A percentile compares a stretch with the other conserved stretches of the same genome.
Evolutionary conservation across 1,284 basidiomycete species (phyloP).

Genomic region (Microbotryomycetes sp.): DNA sequence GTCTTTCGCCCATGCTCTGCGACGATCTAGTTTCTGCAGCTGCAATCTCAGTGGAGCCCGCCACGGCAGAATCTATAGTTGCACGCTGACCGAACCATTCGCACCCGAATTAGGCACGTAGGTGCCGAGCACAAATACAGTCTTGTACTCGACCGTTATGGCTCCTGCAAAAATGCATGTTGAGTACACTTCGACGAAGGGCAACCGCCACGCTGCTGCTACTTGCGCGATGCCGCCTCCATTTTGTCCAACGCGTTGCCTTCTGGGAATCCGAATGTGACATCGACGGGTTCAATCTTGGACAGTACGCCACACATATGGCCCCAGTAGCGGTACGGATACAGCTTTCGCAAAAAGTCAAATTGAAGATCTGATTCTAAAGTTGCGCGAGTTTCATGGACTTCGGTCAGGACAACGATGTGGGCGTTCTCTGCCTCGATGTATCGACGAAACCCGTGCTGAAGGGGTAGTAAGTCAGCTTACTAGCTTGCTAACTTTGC

Average conservation of each 20-base stretch:
- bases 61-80: neutral
- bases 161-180: conserved; percentile 40
- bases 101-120: conserved; percentile 74
- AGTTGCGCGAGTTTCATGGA: conserved; percentile 43
- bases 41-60: neutral
- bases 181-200: neutral
- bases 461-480: no score
- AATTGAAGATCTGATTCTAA: conserved; percentile 40
- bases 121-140: conserved; percentile 63
- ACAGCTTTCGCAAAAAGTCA: conserved; percentile 21
- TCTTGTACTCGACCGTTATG: conserved; percentile 68
- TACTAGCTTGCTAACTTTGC: no score
- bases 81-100: conserved; percentile 53
- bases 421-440: conserved; percentile 74
- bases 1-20: conserved; percentile 66
- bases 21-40: conserved; percentile 58
- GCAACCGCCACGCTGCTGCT: no score
- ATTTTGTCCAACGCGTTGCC: conserved; percentile 8
- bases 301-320: conserved; percentile 73
- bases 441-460: conserved; percentile 44
- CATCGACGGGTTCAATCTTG: conserved; percentile 61
- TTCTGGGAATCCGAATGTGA: conserved; percentile 57
- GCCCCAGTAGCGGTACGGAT: conserved; percentile 58
- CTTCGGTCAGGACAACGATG: conserved; percentile 64
- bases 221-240: conserved; percentile 15